Evolutionary conservation across 2,329 filamentous ascomycete genomes (phyloP), one percentile per base, ranked within the genome.

Genomic region (Chlorencoelia australis): DNA sequence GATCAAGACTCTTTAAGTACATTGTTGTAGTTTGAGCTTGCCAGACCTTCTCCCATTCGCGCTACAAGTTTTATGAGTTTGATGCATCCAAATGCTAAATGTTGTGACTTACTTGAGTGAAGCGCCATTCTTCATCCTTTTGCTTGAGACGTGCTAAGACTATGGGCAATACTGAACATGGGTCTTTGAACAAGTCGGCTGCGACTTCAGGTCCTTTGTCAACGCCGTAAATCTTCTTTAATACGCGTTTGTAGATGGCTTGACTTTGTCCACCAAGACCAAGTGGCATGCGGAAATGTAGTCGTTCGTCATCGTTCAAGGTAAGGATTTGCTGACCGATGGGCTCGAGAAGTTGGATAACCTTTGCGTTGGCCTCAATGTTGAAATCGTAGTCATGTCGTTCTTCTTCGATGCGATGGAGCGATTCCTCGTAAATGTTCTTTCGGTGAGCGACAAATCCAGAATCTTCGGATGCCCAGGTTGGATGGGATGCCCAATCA

Each of bases 1-100:
- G 91, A 54, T 98, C 91, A 35, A 98, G 75, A 58, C 87, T 94
- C 65, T 87, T 93, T 63, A 93, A 84, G 61, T 95, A 94, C 66
- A 94, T 89, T 53, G 82, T 80, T 55, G 94, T 82, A 16, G 89
- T 96, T 63, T 96, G 91, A 33, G 86, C 80, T 45, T 91, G 86
- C 91, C 91, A 98, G 6, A 98, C 87, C 62, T 95, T 95, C 60
- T 96, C 88, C 91, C 91, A 98, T 57, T 98, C 93, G 20, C 91
- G 85, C 68, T 84, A 35, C 8, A 18, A 31, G 11, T 13, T 9
- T 17, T 9, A 21, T 44, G 24, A 43, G 41, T 14, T 17, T 24
- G 9, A 2, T 18, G n/a, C 6, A 20, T 22, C n/a, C n/a, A n/a
- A n/a, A n/a, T 27, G 15, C 13, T n/a, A 20, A 13, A 4, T 8